These are phyloP conservation scores for Prillingera fragicola DNA, from an alignment of 1,284 basidiomycete species.

Conservation along the genomic window DNA sequence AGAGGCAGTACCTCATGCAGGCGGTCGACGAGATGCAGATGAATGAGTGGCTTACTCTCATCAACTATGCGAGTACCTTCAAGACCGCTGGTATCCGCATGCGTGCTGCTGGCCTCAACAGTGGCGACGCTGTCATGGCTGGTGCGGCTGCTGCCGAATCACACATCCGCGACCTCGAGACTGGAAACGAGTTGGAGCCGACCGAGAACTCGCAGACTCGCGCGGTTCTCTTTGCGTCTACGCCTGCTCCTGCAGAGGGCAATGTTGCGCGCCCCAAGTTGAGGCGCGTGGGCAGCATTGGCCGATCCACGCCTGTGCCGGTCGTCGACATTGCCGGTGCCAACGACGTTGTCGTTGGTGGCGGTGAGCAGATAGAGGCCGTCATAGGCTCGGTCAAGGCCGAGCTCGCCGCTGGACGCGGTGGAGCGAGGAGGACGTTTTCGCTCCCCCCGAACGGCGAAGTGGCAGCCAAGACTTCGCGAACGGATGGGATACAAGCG, in stretches of 20 bases:
- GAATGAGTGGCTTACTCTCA: slow-evolving; percentile 85
- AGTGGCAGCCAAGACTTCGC: slow-evolving; percentile 13
- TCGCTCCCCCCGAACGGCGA: slow-evolving; percentile 2
- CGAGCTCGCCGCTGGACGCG: slow-evolving; percentile 57
- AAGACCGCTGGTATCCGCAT: slow-evolving; percentile 79
- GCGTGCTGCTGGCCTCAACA: slow-evolving; percentile 64
- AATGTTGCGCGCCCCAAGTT: slow-evolving; percentile 6
- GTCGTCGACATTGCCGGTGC: slow-evolving; percentile 33
- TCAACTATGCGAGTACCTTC: slow-evolving; percentile 94
- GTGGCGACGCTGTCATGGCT: slow-evolving; percentile 65
- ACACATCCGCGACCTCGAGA: slow-evolving; percentile 49
- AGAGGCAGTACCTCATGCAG: slow-evolving; percentile 74
- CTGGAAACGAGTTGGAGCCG: background rate
- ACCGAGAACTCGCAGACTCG: background rate
- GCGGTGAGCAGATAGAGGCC: slow-evolving; percentile 54
- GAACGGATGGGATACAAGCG: slow-evolving; percentile 23
- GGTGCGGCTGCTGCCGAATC: slow-evolving; percentile 77
- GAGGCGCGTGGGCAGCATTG: slow-evolving; percentile 15
- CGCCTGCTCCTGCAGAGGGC: background rate
- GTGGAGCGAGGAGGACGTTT: slow-evolving; percentile 19
- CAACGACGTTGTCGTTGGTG: slow-evolving; percentile 31
- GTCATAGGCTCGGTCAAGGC: slow-evolving; percentile 82
- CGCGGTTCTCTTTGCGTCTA: background rate
- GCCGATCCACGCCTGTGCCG: slow-evolving; percentile 9
- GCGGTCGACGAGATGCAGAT: slow-evolving; percentile 66